Conservation (phyloP, 768 basidiomycete species). For the Hortiboletus flavorubellus region DNA sequence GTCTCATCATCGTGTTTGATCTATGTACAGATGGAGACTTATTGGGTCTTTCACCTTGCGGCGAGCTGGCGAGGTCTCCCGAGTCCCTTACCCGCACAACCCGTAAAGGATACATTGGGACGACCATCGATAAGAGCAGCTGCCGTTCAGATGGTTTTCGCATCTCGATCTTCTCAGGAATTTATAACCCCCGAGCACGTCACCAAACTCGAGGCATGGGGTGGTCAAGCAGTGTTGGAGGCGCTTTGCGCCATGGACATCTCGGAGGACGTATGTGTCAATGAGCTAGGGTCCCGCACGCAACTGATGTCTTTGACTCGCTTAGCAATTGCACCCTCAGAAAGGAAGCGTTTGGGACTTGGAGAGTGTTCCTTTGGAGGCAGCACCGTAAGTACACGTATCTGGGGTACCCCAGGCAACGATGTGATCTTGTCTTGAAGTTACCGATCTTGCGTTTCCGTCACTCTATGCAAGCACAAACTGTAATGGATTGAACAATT, state of each 20-base stretch:
- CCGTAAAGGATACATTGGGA: not conserved
- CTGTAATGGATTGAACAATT: not conserved
- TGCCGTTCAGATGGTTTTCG: slow-evolving; percentile 79
- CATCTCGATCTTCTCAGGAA: slow-evolving; percentile 64
- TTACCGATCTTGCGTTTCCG: not conserved
- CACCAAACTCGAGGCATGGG: slow-evolving; percentile 56
- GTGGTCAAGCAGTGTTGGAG: slow-evolving; percentile 55
- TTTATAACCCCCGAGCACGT: slow-evolving; percentile 75
- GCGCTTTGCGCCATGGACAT: slow-evolving; percentile 50
- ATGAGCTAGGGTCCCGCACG: not conserved
- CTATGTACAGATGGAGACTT: slow-evolving; percentile 74
- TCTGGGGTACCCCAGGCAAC: not conserved
- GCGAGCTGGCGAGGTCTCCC: slow-evolving; percentile 53
- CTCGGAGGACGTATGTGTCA: slow-evolving; percentile 43
- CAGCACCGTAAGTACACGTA: slow-evolving; percentile 4
- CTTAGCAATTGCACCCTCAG: slow-evolving; percentile 51
- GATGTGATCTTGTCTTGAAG: slow-evolving; percentile 3
- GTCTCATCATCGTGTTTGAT: not conserved
- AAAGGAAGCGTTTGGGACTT: slow-evolving; percentile 56
- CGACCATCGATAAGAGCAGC: slow-evolving; percentile 61
- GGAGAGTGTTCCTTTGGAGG: not conserved
- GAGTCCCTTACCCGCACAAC: slow-evolving; percentile 15
- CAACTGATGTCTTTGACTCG: slow-evolving; percentile 11
- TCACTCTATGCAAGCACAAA: not conserved
- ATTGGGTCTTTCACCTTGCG: slow-evolving; percentile 78